Base-by-base conservation (phyloP, 1,284 basidiomycete genomes). In the Veloporphyrellus conicus region DNA sequence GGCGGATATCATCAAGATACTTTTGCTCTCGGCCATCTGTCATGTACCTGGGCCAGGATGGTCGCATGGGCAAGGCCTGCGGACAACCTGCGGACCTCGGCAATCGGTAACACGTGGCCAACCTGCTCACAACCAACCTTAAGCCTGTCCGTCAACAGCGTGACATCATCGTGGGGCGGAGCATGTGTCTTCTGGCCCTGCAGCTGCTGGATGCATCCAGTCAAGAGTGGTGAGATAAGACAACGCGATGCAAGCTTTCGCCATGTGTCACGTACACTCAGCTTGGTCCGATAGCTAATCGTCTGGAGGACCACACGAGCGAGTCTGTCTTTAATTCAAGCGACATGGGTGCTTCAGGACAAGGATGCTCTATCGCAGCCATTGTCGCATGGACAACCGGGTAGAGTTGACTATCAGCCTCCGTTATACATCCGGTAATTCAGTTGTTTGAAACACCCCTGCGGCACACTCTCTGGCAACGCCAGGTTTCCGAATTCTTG, bases 1-100 rank as follows among this genome's bases (percentile, higher is more conserved):
- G 66, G 47, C 71, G 71, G 35, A 66, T 12, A 3, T 48, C 42
- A 7, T 48, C 52, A 7, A 61, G 25, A 27, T 12, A 3, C 18
- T 11, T 12, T 45, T 19, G 5, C 27, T 20, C 19, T n/a, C 8
- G 33, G n/a, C n/a, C 35, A 31, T 15, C 7, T 8, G 15, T 29
- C 16, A 42, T 29, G 11, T 16, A 27, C 10, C 14, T 41, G 43
- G 4, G 33, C 28, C 3, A 54, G 19, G 32, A 66, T n/a, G n/a
- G n/a, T n/a, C n/a, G n/a, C n/a, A n/a, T n/a, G 8, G 3, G 33
- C 40, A 33, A 57, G 15, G 20, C 37, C 5, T n/a, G n/a, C 36
- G 62, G 48, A 29, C 57, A 23, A 32, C 48, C 23, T 0, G 14
- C 32, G 14, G 59, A 32, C 34, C 23, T 48, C 22, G 45, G 19